phyloP scores from a whole-genome alignment of 352 stramenopile species.

The Pythium phragmitis region DNA sequence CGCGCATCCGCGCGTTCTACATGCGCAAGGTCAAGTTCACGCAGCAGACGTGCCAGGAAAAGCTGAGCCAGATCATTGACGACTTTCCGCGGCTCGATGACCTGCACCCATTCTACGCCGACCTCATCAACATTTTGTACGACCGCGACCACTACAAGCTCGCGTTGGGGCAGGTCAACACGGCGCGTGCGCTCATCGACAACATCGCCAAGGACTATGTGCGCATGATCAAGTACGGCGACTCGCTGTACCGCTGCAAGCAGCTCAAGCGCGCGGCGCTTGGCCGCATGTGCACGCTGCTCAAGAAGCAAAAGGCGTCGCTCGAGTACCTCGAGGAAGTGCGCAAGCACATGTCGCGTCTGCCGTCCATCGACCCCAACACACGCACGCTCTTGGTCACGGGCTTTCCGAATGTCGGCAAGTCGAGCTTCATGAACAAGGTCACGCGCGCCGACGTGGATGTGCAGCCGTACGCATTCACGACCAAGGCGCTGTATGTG shows the following conservation, averaged over 20 bases:
- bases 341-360: slow-evolving; percentile 97
- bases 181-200: slow-evolving; percentile 96
- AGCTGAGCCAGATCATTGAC: slow-evolving; percentile 96
- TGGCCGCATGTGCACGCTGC: slow-evolving; percentile 99
- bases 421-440: slow-evolving; percentile 99
- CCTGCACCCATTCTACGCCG: slow-evolving; percentile 98
- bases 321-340: slow-evolving; percentile 98
- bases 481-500: slow-evolving; percentile 99
- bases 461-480: slow-evolving; percentile 99
- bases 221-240: slow-evolving; percentile 99
- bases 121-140: slow-evolving; percentile 99
- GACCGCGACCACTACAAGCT: slow-evolving; percentile 99
- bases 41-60: slow-evolving; percentile 98
- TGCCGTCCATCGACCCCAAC: slow-evolving; percentile 99
- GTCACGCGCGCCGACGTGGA: slow-evolving; percentile 99
- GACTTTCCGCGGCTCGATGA: slow-evolving; percentile 99
- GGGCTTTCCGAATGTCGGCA: slow-evolving; percentile 99
- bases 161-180: slow-evolving; percentile 99
- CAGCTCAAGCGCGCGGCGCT: slow-evolving; percentile 99
- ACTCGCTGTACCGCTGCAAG: slow-evolving; percentile 99
- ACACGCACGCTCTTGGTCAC: slow-evolving; percentile 98
- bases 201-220: slow-evolving; percentile 99
- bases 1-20: slow-evolving; percentile 93
- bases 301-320: slow-evolving; percentile 99
- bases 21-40: slow-evolving; percentile 99